Base-by-base conservation (phyloP, 805 yeast species). In the Komagataella mondaviorum region DNA sequence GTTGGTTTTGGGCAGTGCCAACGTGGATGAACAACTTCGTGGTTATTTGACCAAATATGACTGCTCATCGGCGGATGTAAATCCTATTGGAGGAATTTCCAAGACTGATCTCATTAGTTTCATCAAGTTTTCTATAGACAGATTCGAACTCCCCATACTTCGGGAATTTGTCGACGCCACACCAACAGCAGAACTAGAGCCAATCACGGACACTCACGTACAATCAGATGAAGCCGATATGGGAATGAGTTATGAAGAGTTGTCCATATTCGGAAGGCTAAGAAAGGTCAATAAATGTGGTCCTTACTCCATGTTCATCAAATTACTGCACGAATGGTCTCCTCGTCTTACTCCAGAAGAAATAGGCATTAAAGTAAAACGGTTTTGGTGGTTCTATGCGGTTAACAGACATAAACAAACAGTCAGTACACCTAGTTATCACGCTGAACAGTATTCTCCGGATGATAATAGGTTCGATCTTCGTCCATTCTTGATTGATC, bases 41-140 rank as follows among this genome's bases (percentile, higher is more conserved):
- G 99, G 99, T 0, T 93, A 93, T 61, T 72, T 93, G 61, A 93
- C 99, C 7, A 93, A 93, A 64, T 93, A 93, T 66, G 99, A 93
- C 66, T 89, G 97, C 66, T 90, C 98, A 3, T 83, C 95, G 16
- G 99, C 99, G 1, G 99, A 93, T 69, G 79, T 93, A 54, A 93
- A 93, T 63, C 99, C 99, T 23, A 95, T 93, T 57, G 99, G 99
- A n/a, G 96, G 97, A 43, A 88, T 93, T 46, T 91, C 99, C 14
- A 93, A 93, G 64, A 88, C 89, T 0, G 99, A 95, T 62, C 71
- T 93, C 63, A 89, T 88, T 63, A 73, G 77, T 50, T 93, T 95
- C 60, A 93, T 93, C 50, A 78, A 73, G 2, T 93, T 88, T 78
- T 88, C 97, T 0, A 73, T 79, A 36, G 63, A 60, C 6, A 71